Evolutionary conservation across 805 yeast species (phyloP), one percentile per base, ranked within the genome.

Genomic region (Candida ovalis): DNA sequence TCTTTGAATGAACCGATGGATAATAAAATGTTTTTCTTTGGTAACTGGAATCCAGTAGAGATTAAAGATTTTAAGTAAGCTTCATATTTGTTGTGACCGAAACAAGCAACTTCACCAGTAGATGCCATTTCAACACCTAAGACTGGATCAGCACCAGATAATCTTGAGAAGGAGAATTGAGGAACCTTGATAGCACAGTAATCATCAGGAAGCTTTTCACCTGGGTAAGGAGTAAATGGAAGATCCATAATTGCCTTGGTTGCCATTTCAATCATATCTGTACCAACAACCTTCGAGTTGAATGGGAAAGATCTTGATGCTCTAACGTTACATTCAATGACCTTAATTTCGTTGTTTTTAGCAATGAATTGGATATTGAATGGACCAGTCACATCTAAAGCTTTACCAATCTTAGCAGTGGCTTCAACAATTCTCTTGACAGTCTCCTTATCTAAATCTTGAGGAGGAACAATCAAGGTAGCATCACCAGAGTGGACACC

Each of bases 301-400:
- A 94, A 92, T 71, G 99, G 99, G 88, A 89, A 91, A 17, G 98
- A 92, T 70, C 99, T 87, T n/a, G 98, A 92, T 32, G 99, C 99
- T 74, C 99, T 87, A 50, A 92, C 96, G 66, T 92, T 92, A 80
- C 99, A 92, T 74, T 92, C 99, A 66, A 92, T 92, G 46, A 92
- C 99, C 82, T 94, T 94, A 70, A 92, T 89, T 60, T 89, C 96
- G 60, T 89, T 88, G 70, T 91, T 90, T 74, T 90, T 88, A 52
- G 97, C 96, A 68, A 94, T 94, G 67, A 94, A 84, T 76, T 94
- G 98, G 95, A 92, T 95, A 75, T 92, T 92, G 81, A 87, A 92
- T 23, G 99, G 99, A 62, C 99, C 99, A 41, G 97, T 88, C 62
- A 92, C 91, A 51, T 88, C 86, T 87, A 94, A 90, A 25, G 98